phyloP scores from a whole-genome alignment of 768 basidiomycete species.

The Dioszegia hungarica region DNA sequence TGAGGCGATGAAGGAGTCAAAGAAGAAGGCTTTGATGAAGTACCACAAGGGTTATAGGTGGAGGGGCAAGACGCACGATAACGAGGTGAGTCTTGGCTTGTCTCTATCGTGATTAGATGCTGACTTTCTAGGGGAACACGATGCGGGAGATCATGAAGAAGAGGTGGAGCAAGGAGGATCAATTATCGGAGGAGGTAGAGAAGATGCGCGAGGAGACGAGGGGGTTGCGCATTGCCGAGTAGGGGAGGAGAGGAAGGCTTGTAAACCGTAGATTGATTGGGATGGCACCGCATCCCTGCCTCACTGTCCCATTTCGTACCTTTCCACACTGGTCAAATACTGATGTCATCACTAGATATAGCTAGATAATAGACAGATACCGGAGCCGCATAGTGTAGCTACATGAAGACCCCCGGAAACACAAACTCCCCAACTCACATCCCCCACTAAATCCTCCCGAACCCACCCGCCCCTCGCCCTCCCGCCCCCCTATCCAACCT shows the following conservation, averaged over 20 bases:
- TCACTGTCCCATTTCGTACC: too few species aligned
- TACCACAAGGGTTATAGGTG: slow-evolving; percentile 43
- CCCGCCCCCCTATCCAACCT: slow-evolving; percentile 18
- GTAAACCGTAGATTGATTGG: not conserved
- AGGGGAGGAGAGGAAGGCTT: too few species aligned
- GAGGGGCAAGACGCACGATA: slow-evolving; percentile 35
- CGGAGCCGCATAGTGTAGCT: too few species aligned
- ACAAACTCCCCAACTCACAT: not conserved
- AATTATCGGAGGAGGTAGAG: slow-evolving; percentile 27
- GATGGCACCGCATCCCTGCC: too few species aligned
- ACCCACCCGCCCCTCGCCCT: slow-evolving; percentile 13
- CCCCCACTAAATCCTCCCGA: slow-evolving; percentile 7
- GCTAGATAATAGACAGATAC: too few species aligned
- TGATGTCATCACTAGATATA: slow-evolving; percentile 1
- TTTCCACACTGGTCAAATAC: too few species aligned
- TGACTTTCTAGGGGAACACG: slow-evolving; percentile 51
- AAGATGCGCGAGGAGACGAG: slow-evolving; percentile 8
- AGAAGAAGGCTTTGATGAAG: slow-evolving; percentile 47
- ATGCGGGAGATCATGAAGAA: slow-evolving; percentile 55
- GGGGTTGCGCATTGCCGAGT: not conserved
- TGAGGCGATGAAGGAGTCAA: slow-evolving; percentile 46
- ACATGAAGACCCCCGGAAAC: too few species aligned
- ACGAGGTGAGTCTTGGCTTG: slow-evolving; percentile 43
- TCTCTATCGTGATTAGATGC: not conserved
- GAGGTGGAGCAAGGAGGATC: slow-evolving; percentile 52